These are phyloP conservation scores for Tolypocladium tropicale DNA, from an alignment of 2,329 filamentous ascomycete species.

Conservation along the genomic window DNA sequence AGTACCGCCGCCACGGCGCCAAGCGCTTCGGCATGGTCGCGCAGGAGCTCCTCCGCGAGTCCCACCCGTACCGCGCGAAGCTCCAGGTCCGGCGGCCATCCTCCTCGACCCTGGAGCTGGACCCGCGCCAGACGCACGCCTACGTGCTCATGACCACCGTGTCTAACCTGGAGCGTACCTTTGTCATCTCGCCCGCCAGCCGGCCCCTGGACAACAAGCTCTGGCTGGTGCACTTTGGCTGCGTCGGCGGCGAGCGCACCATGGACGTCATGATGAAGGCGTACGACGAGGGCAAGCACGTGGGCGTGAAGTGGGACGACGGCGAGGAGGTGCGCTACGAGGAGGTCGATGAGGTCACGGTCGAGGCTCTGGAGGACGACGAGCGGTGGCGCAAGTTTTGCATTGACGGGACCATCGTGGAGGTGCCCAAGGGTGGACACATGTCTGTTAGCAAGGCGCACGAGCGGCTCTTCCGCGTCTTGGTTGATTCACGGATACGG, in stretches of 20 bases:
- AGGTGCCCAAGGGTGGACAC: conserved; percentile 59
- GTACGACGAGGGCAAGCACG: conserved; percentile 47
- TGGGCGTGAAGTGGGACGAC: conserved; percentile 37
- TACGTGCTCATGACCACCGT: conserved; percentile 72
- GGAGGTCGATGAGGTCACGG: conserved; percentile 53
- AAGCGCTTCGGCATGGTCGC: conserved; percentile 81
- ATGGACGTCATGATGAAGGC: conserved; percentile 68
- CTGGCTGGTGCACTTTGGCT: conserved; percentile 65
- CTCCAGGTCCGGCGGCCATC: conserved; percentile 23
- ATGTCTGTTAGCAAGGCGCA: conserved; percentile 51
- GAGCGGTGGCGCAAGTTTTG: conserved; percentile 74
- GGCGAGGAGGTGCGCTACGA: conserved; percentile 62
- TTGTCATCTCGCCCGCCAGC: conserved; percentile 69
- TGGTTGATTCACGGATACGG: conserved; percentile 26
- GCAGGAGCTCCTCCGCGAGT: conserved; percentile 53
- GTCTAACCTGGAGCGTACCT: conserved; percentile 70
- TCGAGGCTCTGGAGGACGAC: conserved; percentile 60
- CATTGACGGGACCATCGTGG: conserved; percentile 82
- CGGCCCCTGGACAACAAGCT: conserved; percentile 61
- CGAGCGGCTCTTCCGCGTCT: conserved; percentile 28
- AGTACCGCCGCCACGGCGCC: conserved; percentile 66
- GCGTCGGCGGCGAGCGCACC: conserved; percentile 50
- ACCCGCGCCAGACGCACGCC: conserved; percentile 44
- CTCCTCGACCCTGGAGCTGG: conserved; percentile 5
- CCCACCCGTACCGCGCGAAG: conserved; percentile 37